Base-by-base conservation (phyloP, 208 protist species). In the Trypanosoma grayi region DNA sequence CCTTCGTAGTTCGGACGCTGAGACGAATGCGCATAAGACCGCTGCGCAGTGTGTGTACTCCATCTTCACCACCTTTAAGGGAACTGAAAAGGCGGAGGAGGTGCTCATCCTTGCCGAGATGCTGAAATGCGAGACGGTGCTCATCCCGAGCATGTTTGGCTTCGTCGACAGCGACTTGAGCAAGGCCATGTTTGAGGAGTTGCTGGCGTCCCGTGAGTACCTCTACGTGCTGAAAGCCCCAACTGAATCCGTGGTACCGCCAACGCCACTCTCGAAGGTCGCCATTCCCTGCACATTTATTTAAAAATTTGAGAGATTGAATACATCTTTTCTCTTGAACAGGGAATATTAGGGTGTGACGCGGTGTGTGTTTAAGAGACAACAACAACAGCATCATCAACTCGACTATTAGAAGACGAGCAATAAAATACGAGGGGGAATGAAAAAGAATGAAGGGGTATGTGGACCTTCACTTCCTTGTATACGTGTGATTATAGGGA, bases 101-200 rank as follows among this genome's bases (percentile, higher is more conserved):
- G 30, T 89, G 41, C 72, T 92, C 39, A 55, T 85, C 33, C 27
- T 95, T 14, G 70, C 81, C 6, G 53, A 79, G 39, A 56, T 66
- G 44, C 57, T 87, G 13, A 69, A 85, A 36, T 66, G 65, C 4
- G 85, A 80, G 22, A 66, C 77, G 27, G 62, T 90, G 55, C 75
- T 90, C 3, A 72, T 91, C 30, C 83, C 88, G 13, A 85, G 64
- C 60, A 64, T 87, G 63, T 92, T 86, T 55, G 83, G 88, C 46
- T 78, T 92, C 57, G 78, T 85, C 14, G 88, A 95, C 14, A 87
- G 76, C 47, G 88, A 95, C 37, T 54, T 92, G 9, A 81, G 74
- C 56, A 92, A 87, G 70, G 74, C 74, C 6, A 85, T 80, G 54
- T 92, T 90, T 52, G 85, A 90, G 28, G 85, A 95, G 59, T 20